Evolutionary conservation across 2,329 filamentous ascomycete species (phyloP).

Genomic region (Pestalotiopsis sp.): DNA sequence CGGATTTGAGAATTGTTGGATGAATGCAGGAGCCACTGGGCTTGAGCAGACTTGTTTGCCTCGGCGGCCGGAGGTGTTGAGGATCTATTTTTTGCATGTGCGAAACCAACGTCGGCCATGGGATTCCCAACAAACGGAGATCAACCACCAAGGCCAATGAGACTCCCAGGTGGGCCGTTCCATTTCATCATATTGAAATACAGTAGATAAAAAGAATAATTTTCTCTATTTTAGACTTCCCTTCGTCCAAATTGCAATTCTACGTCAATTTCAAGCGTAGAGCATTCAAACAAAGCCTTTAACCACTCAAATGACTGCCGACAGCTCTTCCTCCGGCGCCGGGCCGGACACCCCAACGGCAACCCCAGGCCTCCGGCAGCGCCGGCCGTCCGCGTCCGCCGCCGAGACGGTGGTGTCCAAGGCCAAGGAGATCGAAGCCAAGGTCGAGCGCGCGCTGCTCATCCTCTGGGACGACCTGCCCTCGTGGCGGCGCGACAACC

Average conservation of each 20-base stretch:
- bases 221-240: not conserved
- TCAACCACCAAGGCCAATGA: not conserved
- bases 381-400: constrained; percentile 24
- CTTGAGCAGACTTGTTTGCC: not conserved
- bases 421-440: constrained; percentile 39
- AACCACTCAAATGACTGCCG: not conserved
- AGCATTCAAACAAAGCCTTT: not conserved
- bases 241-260: not conserved
- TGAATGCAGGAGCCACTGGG: not conserved
- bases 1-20: not conserved
- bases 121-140: constrained; percentile 11
- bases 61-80: constrained; percentile 7
- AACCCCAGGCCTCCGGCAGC: constrained; percentile 26
- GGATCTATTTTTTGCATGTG: constrained; percentile 8
- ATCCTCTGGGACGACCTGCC: constrained; percentile 62
- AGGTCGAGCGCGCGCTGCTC: constrained; percentile 43
- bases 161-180: not conserved
- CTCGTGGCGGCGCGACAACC: constrained; percentile 62
- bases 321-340: not conserved
- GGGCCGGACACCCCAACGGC: constrained; percentile 13
- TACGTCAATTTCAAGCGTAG: not conserved
- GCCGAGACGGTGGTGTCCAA: constrained; percentile 26
- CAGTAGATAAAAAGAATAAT: not conserved
- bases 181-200: not conserved
- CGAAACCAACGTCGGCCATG: not conserved